phyloP scores from a whole-genome alignment of 169 alveolate genomes.

The Besnoitia besnoiti region DNA sequence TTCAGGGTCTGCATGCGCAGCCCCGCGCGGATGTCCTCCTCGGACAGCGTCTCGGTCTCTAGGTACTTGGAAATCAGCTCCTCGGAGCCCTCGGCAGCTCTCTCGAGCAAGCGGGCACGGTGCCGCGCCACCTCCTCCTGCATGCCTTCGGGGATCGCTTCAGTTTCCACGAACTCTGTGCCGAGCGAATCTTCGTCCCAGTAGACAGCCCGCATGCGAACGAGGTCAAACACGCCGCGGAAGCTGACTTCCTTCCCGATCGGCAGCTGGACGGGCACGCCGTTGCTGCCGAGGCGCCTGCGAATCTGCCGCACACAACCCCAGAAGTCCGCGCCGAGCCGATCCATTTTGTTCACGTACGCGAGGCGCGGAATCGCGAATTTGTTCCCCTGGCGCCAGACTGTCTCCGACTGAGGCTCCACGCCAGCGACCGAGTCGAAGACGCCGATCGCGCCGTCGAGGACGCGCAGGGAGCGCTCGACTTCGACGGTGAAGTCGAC shows the following conservation, averaged over 20 bases:
- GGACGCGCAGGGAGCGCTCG: conserved; percentile 94
- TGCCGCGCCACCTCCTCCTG: conserved; percentile 16
- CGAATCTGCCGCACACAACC: conserved; percentile 85
- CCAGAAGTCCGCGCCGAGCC: conserved; percentile 90
- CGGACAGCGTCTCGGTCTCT: conserved; percentile 68
- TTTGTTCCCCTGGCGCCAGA: conserved; percentile 91
- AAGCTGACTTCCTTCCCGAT: conserved; percentile 84
- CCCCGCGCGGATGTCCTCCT: conserved; percentile 78
- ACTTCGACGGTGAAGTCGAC: conserved; percentile 93
- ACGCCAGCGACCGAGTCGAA: conserved; percentile 97
- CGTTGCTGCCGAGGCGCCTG: conserved; percentile 84
- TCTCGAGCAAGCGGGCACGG: conserved; percentile 62
- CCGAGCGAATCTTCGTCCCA: conserved; percentile 71
- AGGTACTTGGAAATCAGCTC: conserved; percentile 86
- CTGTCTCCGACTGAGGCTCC: conserved; percentile 95
- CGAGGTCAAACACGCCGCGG: conserved; percentile 89
- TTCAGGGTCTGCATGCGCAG: conserved; percentile 82
- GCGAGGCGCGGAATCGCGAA: conserved; percentile 90
- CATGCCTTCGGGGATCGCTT: conserved; percentile 69
- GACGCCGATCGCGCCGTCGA: conserved; percentile 96
- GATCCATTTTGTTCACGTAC: conserved; percentile 94
- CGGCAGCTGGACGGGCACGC: conserved; percentile 91
- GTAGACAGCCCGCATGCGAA: conserved; percentile 65
- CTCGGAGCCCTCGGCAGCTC: conserved; percentile 87
- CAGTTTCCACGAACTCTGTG: conserved; percentile 54